phyloP scores from a whole-genome alignment of 2,329 filamentous ascomycete species.

The Pezizomycotina sp. region DNA sequence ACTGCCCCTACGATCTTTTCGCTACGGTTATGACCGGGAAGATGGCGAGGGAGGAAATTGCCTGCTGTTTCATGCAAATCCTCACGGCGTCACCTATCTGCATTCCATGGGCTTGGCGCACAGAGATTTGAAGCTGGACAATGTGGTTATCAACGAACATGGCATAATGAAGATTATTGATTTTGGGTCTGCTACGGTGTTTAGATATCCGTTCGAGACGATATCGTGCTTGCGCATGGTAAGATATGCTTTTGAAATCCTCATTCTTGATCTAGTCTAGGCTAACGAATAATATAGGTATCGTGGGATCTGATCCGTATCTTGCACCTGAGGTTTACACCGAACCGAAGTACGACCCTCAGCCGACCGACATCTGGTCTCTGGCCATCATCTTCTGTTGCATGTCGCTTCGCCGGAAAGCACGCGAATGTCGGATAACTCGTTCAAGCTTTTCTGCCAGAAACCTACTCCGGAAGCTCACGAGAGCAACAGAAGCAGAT shows the following conservation, averaged over 20 bases:
- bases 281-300: constrained; percentile 35
- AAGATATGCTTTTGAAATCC: constrained; percentile 28
- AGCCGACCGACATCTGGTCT: constrained; percentile 93
- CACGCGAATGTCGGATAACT: constrained; percentile 79
- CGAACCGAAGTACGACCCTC: constrained; percentile 78
- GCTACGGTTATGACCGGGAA: constrained; percentile 98
- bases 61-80: constrained; percentile 85
- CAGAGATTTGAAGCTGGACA: constrained; percentile 89
- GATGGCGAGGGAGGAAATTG: constrained; percentile 82
- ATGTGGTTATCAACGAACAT: constrained; percentile 88
- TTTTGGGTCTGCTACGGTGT: constrained; percentile 93
- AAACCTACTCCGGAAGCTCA: constrained; percentile 20
- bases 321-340: constrained; percentile 95
- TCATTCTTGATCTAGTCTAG: not conserved
- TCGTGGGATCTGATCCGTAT: constrained; percentile 83
- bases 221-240: constrained; percentile 68
- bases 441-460: constrained; percentile 70
- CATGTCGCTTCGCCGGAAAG: constrained; percentile 92
- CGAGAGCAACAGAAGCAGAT: constrained; percentile 12
- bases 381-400: constrained; percentile 97
- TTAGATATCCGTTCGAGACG: constrained; percentile 94
- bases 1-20: constrained; percentile 87
- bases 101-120: constrained; percentile 92
- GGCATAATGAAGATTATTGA: constrained; percentile 99
- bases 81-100: constrained; percentile 79